Base-by-base conservation (phyloP, 257 asterid species). In the Nicotiana paniculata region DNA sequence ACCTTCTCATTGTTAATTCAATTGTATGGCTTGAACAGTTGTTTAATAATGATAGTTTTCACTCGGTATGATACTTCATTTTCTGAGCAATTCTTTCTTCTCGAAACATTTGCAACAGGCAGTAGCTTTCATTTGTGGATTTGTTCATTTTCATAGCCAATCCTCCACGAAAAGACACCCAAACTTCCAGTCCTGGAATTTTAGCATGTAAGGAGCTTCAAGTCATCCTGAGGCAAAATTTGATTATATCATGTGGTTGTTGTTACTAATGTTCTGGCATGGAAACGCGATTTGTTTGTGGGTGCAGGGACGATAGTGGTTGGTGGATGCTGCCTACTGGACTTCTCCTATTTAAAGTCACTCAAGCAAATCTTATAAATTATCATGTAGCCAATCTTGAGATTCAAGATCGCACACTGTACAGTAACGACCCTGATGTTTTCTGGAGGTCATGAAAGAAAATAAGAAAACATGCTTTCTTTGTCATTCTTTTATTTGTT, bases 321-420 rank as follows among this genome's bases (percentile, higher is more conserved):
- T 92, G 97, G 97, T 95, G 98, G 98, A 86, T 90, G 93, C 91
- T 95, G 75, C 96, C 97, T 69, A 86, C 86, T 62, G 98, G 95
- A 46, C 89, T 95, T 78, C 46, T 90, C 37, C 13, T 91, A 6
- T 90, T 95, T 81, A 95, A 93, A 91, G 76, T 84, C 37, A 63
- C 88, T 68, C 97, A 95, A 87, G 93, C 93, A 0, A 90, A 91
- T 80, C 90, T 95, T 80, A 90, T 95, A 75, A 93, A 95, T 85
- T 95, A 82, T 81, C 98, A 95, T 79, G 91, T 93, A 39, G 97
- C 97, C 37, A 95, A 95, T 89, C 97, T 95, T 17, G 97, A 95
- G 93, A 89, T 92, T 89, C 97, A 95, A 88, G 98, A 95, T 74
- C 93, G 86, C 77, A 90, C 98, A 35, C 82, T 92, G 87, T 93